Percentiles rank a stretch among this genome's conserved stretches.
These are phyloP conservation scores for Neonectria sp. DNA, from an alignment of 2,329 filamentous ascomycete genomes.

Conservation along the genomic window DNA sequence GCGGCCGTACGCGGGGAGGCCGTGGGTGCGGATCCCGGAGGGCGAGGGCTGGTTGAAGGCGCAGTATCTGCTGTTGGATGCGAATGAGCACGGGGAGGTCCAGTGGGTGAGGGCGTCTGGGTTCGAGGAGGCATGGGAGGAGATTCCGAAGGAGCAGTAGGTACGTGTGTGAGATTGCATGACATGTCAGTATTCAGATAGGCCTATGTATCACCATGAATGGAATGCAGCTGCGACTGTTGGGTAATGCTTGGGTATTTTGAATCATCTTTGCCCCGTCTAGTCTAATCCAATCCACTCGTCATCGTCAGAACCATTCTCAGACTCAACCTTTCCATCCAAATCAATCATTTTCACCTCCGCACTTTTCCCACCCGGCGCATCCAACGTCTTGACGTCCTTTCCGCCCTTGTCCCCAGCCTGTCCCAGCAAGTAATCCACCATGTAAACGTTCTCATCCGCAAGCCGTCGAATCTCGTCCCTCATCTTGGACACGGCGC, in stretches of 20 bases:
- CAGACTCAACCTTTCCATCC: conserved; percentile 51
- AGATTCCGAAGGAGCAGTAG: conserved; percentile 45
- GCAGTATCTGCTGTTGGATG: conserved; percentile 74
- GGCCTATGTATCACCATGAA: conserved; percentile 12
- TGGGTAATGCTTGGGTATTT: conserved; percentile 42
- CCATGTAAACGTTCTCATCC: conserved; percentile 90
- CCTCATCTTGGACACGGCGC: conserved; percentile 84
- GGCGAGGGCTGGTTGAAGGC: conserved; percentile 73
- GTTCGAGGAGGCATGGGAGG: conserved; percentile 76
- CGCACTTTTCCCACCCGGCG: conserved; percentile 36
- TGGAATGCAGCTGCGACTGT: conserved; percentile 23
- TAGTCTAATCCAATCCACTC: conserved; percentile 67
- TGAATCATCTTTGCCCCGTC: conserved; percentile 42
- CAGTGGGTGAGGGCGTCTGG: conserved; percentile 76
- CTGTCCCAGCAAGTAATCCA: conserved; percentile 83
- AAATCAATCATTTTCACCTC: conserved; percentile 52
- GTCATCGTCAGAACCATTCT: conserved; percentile 57
- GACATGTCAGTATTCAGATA: conserved; percentile 28
- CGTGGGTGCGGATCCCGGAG: conserved; percentile 68
- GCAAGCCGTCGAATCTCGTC: conserved; percentile 86
- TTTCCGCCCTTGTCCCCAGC: conserved; percentile 52
- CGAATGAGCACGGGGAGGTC: conserved; percentile 66
- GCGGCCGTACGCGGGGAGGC: conserved; percentile 59
- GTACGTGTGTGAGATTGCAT: conserved; percentile 4
- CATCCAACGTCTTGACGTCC: conserved; percentile 39